Evolutionary conservation across 169 alveolate genomes (phyloP).

Genomic region (Babesia bigemina): DNA sequence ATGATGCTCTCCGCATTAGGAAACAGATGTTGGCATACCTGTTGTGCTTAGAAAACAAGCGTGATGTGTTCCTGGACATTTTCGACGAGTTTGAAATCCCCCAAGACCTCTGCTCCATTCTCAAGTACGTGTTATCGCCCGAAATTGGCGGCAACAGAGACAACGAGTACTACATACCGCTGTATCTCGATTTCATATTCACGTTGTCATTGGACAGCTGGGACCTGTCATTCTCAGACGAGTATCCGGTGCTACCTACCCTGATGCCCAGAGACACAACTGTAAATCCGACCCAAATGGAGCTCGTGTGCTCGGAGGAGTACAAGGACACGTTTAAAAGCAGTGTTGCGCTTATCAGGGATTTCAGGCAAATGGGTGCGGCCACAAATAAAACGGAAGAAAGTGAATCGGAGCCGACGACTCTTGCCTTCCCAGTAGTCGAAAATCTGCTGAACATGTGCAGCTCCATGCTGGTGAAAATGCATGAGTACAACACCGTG

Average conservation of each 20-base stretch:
- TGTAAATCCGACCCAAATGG: constrained; percentile 3
- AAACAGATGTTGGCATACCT: constrained; percentile 15
- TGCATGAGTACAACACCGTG: constrained; percentile 6
- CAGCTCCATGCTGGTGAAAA: neutral
- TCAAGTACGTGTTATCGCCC: constrained; percentile 8
- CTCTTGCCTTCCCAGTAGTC: neutral
- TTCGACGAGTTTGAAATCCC: constrained; percentile 23
- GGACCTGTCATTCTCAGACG: constrained; percentile 15
- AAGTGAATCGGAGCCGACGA: neutral
- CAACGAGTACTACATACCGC: constrained; percentile 9
- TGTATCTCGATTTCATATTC: constrained; percentile 21
- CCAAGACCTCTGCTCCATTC: neutral
- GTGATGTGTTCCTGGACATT: neutral
- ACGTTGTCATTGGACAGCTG: constrained; percentile 14
- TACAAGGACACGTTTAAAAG: neutral
- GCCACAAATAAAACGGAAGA: neutral
- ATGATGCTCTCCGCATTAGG: neutral
- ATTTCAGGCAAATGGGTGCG: constrained; percentile 17
- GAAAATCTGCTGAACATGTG: too few species aligned
- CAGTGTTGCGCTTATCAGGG: constrained; percentile 1
- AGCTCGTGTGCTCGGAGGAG: constrained; percentile 32
- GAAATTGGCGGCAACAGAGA: constrained; percentile 29
- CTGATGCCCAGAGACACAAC: constrained; percentile 1
- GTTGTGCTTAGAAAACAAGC: neutral
- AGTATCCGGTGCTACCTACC: constrained; percentile 26